Evolutionary conservation across 768 basidiomycete genomes (phyloP).

Genomic region (Fistulinella prunicolor): DNA sequence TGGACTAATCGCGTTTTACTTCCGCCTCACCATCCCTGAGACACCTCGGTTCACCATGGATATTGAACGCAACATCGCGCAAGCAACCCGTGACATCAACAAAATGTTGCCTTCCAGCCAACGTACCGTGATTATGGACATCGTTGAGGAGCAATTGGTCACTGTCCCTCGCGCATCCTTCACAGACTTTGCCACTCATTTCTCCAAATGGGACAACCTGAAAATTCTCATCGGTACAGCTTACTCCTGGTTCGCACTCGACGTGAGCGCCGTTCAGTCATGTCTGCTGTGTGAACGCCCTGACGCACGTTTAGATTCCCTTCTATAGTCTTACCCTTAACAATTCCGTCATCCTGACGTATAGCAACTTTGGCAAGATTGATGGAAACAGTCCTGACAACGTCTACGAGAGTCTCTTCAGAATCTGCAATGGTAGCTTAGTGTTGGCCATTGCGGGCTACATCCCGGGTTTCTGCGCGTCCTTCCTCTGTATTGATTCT

Average conservation of each 20-base stretch:
- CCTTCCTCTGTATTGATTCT: slow-evolving; percentile 64
- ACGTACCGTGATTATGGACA: slow-evolving; percentile 45
- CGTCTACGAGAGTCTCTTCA: slow-evolving; percentile 25
- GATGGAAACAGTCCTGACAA: slow-evolving; percentile 6
- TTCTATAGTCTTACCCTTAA: slow-evolving; percentile 89
- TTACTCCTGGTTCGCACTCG: slow-evolving; percentile 90
- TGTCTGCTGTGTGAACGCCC: not conserved
- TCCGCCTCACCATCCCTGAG: slow-evolving; percentile 89
- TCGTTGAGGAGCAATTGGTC: slow-evolving; percentile 44
- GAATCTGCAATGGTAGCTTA: slow-evolving; percentile 20
- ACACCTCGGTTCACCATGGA: slow-evolving; percentile 92
- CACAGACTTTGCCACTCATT: slow-evolving; percentile 65
- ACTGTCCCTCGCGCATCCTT: slow-evolving; percentile 62
- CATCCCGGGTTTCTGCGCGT: slow-evolving; percentile 56
- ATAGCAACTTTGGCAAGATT: slow-evolving; percentile 64
- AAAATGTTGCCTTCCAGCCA: slow-evolving; percentile 51
- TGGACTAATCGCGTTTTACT: slow-evolving; percentile 75
- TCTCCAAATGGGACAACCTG: slow-evolving; percentile 69
- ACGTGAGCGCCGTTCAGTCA: slow-evolving; percentile 42
- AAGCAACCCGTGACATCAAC: slow-evolving; percentile 69
- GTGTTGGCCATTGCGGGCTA: slow-evolving; percentile 18
- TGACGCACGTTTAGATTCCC: slow-evolving; percentile 52
- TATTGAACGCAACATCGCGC: slow-evolving; percentile 73
- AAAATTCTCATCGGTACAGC: slow-evolving; percentile 75
- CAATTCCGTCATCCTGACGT: slow-evolving; percentile 66